These are phyloP conservation scores for Xerocomellus intermedius DNA, from an alignment of 768 basidiomycete genomes.

Conservation along the genomic window DNA sequence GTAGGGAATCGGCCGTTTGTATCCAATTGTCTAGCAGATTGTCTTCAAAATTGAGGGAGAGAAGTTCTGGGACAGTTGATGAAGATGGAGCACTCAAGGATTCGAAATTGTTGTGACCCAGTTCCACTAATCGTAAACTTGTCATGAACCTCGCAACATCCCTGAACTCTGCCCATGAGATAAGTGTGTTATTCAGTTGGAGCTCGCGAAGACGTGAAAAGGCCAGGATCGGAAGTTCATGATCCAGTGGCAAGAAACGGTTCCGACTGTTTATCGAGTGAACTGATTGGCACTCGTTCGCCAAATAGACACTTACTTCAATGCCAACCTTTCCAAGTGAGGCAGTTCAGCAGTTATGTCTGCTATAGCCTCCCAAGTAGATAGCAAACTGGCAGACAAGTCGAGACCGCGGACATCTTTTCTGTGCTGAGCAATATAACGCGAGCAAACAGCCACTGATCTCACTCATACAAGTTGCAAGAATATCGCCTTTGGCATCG, in stretches of 20 bases:
- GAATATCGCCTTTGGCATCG: constrained; percentile 49
- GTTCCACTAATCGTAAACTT: constrained; percentile 53
- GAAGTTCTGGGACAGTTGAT: constrained; percentile 32
- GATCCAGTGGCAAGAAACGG: constrained; percentile 49
- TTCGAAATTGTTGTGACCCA: constrained; percentile 66
- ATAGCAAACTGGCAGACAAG: constrained; percentile 71
- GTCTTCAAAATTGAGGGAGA: constrained; percentile 65
- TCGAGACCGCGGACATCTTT: constrained; percentile 79
- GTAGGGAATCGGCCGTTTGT: constrained; percentile 44
- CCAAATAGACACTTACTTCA: constrained; percentile 67
- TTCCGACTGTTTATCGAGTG: constrained; percentile 53
- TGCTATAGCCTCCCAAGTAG: constrained; percentile 68
- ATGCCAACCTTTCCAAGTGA: constrained; percentile 57
- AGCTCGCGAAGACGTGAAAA: constrained; percentile 60
- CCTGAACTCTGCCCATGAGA: constrained; percentile 68
- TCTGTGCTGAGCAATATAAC: constrained; percentile 13
- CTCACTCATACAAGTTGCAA: constrained; percentile 67
- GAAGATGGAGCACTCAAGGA: constrained; percentile 26
- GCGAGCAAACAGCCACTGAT: constrained; percentile 4
- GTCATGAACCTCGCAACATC: constrained; percentile 53
- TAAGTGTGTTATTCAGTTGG: constrained; percentile 71
- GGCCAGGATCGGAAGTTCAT: constrained; percentile 35
- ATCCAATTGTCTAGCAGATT: constrained; percentile 63
- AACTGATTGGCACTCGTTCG: constrained; percentile 15
- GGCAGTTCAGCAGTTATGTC: constrained; percentile 62